phyloP scores from a whole-genome alignment of 2,329 filamentous ascomycete genomes.

The Pseudodiploospora longispora region DNA sequence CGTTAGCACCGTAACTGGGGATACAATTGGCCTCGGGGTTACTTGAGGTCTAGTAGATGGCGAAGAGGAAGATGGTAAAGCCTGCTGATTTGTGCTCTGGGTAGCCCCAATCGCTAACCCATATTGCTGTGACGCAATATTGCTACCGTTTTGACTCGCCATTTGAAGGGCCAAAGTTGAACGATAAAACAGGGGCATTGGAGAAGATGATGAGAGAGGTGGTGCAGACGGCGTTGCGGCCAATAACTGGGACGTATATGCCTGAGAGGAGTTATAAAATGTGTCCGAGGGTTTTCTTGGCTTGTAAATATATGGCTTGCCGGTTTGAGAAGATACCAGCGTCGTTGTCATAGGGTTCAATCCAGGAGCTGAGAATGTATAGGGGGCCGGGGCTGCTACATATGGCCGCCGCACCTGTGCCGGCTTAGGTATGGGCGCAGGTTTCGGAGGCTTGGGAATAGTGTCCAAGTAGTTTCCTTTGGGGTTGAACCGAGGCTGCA shows the following conservation, averaged over 20 bases:
- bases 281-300: constrained; percentile 30
- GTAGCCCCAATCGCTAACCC: no score
- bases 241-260: constrained; percentile 19
- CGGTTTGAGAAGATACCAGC: constrained; percentile 28
- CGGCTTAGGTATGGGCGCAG: constrained; percentile 20
- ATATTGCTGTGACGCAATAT: no score
- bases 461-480: constrained; percentile 68
- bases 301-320: constrained; percentile 48
- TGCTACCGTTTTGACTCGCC: no score
- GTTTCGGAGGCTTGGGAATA: constrained; percentile 45
- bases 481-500: constrained; percentile 51
- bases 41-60: no score
- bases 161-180: no score
- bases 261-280: constrained; percentile 12
- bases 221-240: neutral
- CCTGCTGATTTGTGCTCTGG: no score
- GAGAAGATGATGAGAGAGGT: neutral
- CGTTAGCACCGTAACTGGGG: neutral
- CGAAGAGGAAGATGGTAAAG: no score
- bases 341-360: constrained; percentile 58
- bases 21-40: no score
- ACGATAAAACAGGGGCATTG: neutral
- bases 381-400: constrained; percentile 4
- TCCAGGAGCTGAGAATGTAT: constrained; percentile 6
- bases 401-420: constrained; percentile 20